Evolutionary conservation across 495 filamentous ascomycete species (phyloP).

Genomic region (Penicillium goetzii): DNA sequence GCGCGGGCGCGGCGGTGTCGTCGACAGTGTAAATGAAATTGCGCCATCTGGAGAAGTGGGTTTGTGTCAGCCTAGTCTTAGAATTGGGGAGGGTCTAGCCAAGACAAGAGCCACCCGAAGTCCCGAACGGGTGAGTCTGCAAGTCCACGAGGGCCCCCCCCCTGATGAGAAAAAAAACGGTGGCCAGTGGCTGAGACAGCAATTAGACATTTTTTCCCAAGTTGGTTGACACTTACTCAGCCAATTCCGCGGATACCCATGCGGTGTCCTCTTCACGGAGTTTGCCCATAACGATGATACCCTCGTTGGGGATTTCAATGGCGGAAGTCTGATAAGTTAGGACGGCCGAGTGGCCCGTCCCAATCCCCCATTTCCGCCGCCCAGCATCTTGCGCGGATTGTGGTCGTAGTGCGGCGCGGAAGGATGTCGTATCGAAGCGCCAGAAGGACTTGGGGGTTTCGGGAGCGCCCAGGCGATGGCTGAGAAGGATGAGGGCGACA

Average conservation of each 20-base stretch:
- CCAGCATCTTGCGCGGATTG: conserved; percentile 21
- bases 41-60: conserved; percentile 40
- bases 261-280: conserved; percentile 42
- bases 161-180: background rate
- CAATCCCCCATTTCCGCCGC: conserved; percentile 33
- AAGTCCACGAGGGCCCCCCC: background rate
- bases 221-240: conserved; percentile 39
- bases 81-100: conserved; percentile 1
- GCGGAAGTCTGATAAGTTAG: conserved; percentile 36
- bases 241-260: conserved; percentile 46
- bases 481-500: conserved; percentile 40
- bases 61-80: conserved; percentile 17
- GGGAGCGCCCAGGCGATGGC: conserved; percentile 36
- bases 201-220: background rate
- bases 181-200: conserved; percentile 1
- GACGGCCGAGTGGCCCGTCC: conserved; percentile 18
- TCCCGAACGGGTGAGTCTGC: background rate
- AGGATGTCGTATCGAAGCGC: conserved; percentile 35
- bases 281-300: conserved; percentile 49
- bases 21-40: conserved; percentile 52
- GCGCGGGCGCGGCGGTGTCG: conserved; percentile 38
- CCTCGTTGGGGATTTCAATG: conserved; percentile 45
- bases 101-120: background rate
- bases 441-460: conserved; percentile 33
- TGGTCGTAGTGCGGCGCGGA: conserved; percentile 24